Conservation (phyloP, 306 rosid species). For the Potentilla sterilis region DNA sequence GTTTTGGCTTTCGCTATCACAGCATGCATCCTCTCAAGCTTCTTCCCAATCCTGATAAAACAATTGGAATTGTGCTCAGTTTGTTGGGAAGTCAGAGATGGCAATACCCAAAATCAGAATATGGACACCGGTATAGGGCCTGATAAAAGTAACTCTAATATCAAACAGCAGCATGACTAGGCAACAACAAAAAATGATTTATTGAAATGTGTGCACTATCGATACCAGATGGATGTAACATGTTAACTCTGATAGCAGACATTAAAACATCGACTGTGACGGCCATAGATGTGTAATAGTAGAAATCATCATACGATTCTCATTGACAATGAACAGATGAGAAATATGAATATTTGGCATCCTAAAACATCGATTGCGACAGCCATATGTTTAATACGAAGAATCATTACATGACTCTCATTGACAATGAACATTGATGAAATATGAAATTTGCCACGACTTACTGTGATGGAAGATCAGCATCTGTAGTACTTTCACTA, state of each 20-base stretch:
- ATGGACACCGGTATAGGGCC: background rate
- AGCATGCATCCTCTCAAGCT: constrained; percentile 60
- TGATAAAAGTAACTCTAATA: background rate
- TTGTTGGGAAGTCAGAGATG: constrained; percentile 1
- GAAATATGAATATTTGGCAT: constrained; percentile 17
- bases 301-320: background rate
- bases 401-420: constrained; percentile 1
- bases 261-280: background rate
- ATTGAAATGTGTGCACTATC: background rate
- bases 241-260: background rate
- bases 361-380: background rate
- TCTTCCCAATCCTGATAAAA: constrained; percentile 62
- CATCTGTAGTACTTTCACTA: constrained; percentile 87
- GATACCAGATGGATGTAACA: background rate
- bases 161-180: background rate
- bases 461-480: constrained; percentile 88
- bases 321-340: constrained; percentile 9
- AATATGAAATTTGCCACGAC: constrained; percentile 31
- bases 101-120: background rate
- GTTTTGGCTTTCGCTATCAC: constrained; percentile 63
- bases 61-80: constrained; percentile 26
- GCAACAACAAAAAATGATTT: background rate
- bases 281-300: background rate
- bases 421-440: constrained; percentile 10
- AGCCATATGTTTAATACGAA: background rate